A percentile compares a stretch with the other conserved stretches of the same genome.
Conservation (phyloP, 2,329 filamentous ascomycete species). For the Myriosclerotinia duriaeana region DNA sequence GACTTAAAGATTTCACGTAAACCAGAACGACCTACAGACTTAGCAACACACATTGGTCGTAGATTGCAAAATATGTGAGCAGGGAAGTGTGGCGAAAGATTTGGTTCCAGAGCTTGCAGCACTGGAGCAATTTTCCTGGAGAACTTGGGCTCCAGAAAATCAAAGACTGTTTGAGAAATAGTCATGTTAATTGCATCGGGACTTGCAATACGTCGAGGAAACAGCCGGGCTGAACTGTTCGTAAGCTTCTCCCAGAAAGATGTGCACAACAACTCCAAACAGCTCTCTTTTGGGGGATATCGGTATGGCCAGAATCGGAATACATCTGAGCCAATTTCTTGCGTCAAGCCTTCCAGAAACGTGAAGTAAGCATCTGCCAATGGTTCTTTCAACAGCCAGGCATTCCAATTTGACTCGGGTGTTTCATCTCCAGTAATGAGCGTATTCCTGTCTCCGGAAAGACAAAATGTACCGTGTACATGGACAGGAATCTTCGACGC, state of each 20-base stretch:
- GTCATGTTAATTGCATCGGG: slow-evolving; percentile 21
- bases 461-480: slow-evolving; percentile 39
- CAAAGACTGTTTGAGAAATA: slow-evolving; percentile 33
- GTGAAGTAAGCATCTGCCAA: slow-evolving; percentile 36
- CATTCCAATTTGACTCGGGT: slow-evolving; percentile 33
- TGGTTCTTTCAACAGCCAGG: slow-evolving; percentile 30
- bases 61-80: slow-evolving; percentile 19
- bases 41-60: slow-evolving; percentile 17
- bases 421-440: slow-evolving; percentile 31
- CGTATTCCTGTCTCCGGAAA: slow-evolving; percentile 38
- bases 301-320: slow-evolving; percentile 34
- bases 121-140: slow-evolving; percentile 28
- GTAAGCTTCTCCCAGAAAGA: slow-evolving; percentile 34
- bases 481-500: slow-evolving; percentile 36
- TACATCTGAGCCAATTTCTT: slow-evolving; percentile 23
- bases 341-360: slow-evolving; percentile 31
- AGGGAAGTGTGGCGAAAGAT: slow-evolving; percentile 31
- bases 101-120: slow-evolving; percentile 25
- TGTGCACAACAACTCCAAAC: slow-evolving; percentile 26
- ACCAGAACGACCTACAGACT: slow-evolving; percentile 27
- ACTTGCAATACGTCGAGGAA: slow-evolving; percentile 28
- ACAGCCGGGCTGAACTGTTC: slow-evolving; percentile 26
- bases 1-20: slow-evolving; percentile 31
- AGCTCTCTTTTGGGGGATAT: slow-evolving; percentile 22
- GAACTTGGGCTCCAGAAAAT: slow-evolving; percentile 27